Percentiles rank a stretch among this genome's conserved stretches.
These are phyloP conservation scores for Austroboletus sp. DNA, from an alignment of 1,284 basidiomycete species.

Conservation along the genomic window DNA sequence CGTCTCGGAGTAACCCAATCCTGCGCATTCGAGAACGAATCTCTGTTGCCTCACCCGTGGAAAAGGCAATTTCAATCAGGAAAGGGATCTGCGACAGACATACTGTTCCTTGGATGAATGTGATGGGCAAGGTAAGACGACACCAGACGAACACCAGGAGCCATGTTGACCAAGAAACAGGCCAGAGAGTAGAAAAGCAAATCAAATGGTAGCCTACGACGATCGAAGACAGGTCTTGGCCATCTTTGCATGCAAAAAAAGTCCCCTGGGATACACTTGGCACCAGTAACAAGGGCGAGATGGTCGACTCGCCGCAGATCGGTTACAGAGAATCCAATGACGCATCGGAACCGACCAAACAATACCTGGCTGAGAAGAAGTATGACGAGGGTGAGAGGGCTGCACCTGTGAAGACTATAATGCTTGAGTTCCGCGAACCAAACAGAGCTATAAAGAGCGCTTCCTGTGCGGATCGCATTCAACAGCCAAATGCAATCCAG, in stretches of 20 bases:
- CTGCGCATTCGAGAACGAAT: conserved; percentile 31
- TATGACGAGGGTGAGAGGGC: conserved; percentile 22
- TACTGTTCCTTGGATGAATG: conserved; percentile 8
- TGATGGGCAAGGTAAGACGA: conserved; percentile 10
- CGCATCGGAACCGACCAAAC: conserved; percentile 18
- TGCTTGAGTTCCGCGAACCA: conserved; percentile 12
- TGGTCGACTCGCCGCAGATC: conserved; percentile 3
- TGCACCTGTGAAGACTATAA: conserved; percentile 17
- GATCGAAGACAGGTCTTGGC: conserved; percentile 27
- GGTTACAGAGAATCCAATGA: conserved; percentile 15
- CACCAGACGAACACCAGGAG: conserved; percentile 2
- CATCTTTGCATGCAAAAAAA: conserved; percentile 1
- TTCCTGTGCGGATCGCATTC: conserved; percentile 32
- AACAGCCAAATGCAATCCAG: conserved; percentile 17
- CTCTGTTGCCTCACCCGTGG: conserved; percentile 26
- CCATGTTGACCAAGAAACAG: conserved; percentile 15
- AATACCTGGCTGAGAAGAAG: conserved; percentile 18
- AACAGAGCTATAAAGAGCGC: conserved; percentile 11
- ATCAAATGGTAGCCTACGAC: conserved; percentile 7
- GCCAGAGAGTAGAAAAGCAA: conserved; percentile 16
- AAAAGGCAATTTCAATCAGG: conserved; percentile 22
- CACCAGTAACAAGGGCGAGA: conserved; percentile 6
- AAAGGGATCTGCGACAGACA: conserved; percentile 4
- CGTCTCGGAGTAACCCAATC: conserved; percentile 11
- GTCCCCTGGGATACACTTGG: conserved; percentile 2